phyloP scores from a whole-genome alignment of 163 green algal genomes.

The Chlorella variabilis region DNA sequence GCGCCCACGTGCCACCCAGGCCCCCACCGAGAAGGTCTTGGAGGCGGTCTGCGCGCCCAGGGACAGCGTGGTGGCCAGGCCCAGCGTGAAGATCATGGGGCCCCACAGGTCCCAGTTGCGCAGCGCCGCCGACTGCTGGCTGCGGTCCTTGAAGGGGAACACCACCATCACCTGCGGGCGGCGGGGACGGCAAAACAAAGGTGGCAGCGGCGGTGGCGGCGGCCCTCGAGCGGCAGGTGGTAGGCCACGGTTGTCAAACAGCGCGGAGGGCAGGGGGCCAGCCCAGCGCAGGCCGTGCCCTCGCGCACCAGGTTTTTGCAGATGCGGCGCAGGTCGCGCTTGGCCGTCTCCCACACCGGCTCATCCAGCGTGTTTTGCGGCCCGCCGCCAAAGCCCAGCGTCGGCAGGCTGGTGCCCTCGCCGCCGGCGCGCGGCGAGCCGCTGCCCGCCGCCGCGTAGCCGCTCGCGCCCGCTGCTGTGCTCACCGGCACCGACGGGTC shows the following conservation, averaged over 20 bases:
- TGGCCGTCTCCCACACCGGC: conserved; percentile 87
- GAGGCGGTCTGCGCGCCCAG: conserved; percentile 66
- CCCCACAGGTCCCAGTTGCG: conserved; percentile 97
- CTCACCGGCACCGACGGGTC: conserved; percentile 18
- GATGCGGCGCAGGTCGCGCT: conserved; percentile 90
- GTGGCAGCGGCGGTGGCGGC: no score
- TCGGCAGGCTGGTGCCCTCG: not conserved
- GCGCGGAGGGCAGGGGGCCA: no score
- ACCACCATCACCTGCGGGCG: conserved; percentile 82
- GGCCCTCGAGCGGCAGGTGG: no score
- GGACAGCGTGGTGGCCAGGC: conserved; percentile 81
- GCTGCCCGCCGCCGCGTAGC: not conserved
- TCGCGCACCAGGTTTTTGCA: conserved; percentile 83
- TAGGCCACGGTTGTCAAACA: no score
- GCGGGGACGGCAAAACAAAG: no score
- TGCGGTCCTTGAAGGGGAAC: conserved; percentile 85
- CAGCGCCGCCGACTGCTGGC: conserved; percentile 78
- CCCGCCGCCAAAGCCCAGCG: conserved; percentile 31
- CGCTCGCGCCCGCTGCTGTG: not conserved
- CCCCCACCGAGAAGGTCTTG: conserved; percentile 83
- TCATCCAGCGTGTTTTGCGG: conserved; percentile 91
- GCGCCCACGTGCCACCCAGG: no score
- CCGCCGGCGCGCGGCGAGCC: not conserved
- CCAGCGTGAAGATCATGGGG: conserved; percentile 54
- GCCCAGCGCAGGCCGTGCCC: not conserved